Evolutionary conservation across 2,329 filamentous ascomycete species (phyloP).

Genomic region (Ilyonectria sp.): DNA sequence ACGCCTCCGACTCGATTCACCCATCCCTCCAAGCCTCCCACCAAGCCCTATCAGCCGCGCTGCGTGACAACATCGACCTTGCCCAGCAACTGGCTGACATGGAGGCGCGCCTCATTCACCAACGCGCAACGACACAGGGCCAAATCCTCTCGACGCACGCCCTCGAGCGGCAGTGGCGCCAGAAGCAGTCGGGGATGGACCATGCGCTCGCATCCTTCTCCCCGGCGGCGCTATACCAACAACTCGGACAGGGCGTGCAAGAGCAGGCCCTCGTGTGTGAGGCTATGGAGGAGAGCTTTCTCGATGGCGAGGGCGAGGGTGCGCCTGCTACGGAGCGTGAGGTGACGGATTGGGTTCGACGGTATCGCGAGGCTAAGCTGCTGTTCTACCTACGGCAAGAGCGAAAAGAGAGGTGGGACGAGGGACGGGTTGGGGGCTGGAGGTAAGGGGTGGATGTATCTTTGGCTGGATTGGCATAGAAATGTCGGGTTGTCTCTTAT

Average conservation of each 20-base stretch:
- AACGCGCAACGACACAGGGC: conserved; percentile 82
- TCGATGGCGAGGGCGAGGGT: conserved; percentile 70
- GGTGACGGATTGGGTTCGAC: conserved; percentile 85
- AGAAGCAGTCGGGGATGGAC: conserved; percentile 92
- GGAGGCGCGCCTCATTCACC: conserved; percentile 70
- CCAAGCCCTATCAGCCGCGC: conserved; percentile 73
- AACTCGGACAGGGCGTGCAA: conserved; percentile 80
- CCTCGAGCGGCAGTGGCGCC: conserved; percentile 91
- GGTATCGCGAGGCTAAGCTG: conserved; percentile 85
- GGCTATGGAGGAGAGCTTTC: conserved; percentile 92
- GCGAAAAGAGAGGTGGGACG: conserved; percentile 94
- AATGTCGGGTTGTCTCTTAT: neutral
- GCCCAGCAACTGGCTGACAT: conserved; percentile 74
- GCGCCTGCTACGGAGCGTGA: conserved; percentile 81
- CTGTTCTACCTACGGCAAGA: conserved; percentile 86
- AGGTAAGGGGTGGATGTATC: conserved; percentile 65
- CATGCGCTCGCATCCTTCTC: conserved; percentile 86
- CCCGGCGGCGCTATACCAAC: conserved; percentile 88
- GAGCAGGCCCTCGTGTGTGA: conserved; percentile 88
- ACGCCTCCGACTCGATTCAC: conserved; percentile 77
- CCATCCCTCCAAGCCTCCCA: conserved; percentile 79
- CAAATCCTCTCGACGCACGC: conserved; percentile 87
- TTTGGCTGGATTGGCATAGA: neutral
- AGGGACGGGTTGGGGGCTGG: conserved; percentile 95
- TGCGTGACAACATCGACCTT: conserved; percentile 81